Base-by-base conservation (phyloP, 1,284 basidiomycete species). In the Pholiota adiposa region DNA sequence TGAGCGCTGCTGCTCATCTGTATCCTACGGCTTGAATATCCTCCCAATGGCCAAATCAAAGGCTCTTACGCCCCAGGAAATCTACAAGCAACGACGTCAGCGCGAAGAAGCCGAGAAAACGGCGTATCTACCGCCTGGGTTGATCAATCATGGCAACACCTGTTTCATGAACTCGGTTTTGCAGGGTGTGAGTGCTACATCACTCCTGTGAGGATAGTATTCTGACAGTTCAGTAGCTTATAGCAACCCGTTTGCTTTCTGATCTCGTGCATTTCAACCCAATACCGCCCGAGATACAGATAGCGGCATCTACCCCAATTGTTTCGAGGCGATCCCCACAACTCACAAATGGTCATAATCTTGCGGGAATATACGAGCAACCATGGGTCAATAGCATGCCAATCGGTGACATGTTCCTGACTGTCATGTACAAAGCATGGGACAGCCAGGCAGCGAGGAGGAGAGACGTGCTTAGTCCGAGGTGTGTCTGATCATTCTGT, bases 161-260 rank as follows among this genome's bases (percentile, higher is more conserved):
- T 96, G 94, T 75, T 96, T 94, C 75, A 91, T 96, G 86, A 96
- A 96, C 75, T 94, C 92, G 18, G 92, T 93, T 19, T 79, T 96
- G 36, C 94, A 87, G 65, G 83, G 80, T 29, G 85, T 85, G 68
- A 62, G 83, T 78, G 7, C 6, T 7, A 11, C 4, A 4, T 38
- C 14, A 5, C 11, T 7, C 36, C 14, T 16, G 14, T 4, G 36
- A 12, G 14, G 36, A 48, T 29, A 51, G 38, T 46, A 51, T 19
- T 48, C 11, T 59, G 18, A 61, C 18, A 25, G 12, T 27, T 6
- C n/a, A 33, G 25, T 27, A 90, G 87, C 75, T 91, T 34, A 81
- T 91, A 62, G 87, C 89, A 2, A 90, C 89, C 1, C 80, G 77
- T 18, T 79, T 87, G 34, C 74, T 90, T 23, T 80, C 83, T 38